Conservation (phyloP, 345 rosid species). For the Moricandia arvensis region DNA sequence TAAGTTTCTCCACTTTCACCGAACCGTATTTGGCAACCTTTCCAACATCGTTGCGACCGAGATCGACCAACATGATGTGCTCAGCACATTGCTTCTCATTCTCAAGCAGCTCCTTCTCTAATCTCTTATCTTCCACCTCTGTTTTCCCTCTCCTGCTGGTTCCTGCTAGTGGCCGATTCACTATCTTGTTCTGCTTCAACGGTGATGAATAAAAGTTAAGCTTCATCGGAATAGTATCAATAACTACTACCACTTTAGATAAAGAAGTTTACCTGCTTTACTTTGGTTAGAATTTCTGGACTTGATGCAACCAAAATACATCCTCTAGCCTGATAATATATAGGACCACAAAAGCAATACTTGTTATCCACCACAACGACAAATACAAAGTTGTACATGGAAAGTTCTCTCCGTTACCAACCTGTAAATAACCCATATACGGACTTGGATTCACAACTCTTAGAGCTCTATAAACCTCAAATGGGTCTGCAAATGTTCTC, state of each 20-base stretch:
- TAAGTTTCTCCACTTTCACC: constrained; percentile 82
- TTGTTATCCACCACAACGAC: neutral
- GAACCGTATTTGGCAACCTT: constrained; percentile 83
- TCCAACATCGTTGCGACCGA: constrained; percentile 88
- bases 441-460: constrained; percentile 94
- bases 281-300: constrained; percentile 89
- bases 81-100: constrained; percentile 86
- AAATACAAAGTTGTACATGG: neutral
- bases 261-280: constrained; percentile 56
- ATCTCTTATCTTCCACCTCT: constrained; percentile 54
- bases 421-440: constrained; percentile 88
- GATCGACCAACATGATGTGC: constrained; percentile 89
- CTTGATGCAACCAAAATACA: constrained; percentile 88
- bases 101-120: constrained; percentile 51
- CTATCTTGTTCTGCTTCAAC: constrained; percentile 61
- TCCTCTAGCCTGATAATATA: constrained; percentile 61
- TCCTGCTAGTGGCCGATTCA: constrained; percentile 89
- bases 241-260: neutral
- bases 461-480: constrained; percentile 84
- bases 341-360: neutral
- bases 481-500: constrained; percentile 84
- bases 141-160: constrained; percentile 75
- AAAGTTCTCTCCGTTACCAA: constrained; percentile 25
- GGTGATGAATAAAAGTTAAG: constrained; percentile 1
- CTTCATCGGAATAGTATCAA: neutral